Conservation (phyloP, 352 stramenopile genomes). For the Salisapilia sapeloensis region DNA sequence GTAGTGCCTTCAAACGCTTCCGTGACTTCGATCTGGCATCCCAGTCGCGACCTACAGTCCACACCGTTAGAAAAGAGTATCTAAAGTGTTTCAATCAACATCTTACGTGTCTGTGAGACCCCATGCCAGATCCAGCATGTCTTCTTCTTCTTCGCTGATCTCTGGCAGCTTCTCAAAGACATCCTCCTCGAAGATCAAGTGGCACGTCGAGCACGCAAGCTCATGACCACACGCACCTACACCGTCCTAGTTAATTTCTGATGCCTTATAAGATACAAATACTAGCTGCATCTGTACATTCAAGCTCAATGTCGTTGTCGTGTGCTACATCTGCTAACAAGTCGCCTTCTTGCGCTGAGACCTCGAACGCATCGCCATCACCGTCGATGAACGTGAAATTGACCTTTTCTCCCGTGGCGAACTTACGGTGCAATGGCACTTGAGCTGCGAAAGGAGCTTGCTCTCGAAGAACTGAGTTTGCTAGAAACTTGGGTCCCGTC, state of each 20-base stretch:
- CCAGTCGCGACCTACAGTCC: constrained; percentile 41
- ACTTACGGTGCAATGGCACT: constrained; percentile 13
- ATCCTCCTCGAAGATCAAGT: constrained; percentile 84
- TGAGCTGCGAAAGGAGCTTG: too few species aligned
- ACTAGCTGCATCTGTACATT: constrained; percentile 16
- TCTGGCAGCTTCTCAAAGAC: constrained; percentile 77
- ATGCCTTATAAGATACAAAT: background rate
- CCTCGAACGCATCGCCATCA: constrained; percentile 46
- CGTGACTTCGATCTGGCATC: constrained; percentile 84
- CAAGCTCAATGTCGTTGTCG: constrained; percentile 88
- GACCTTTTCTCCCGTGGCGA: constrained; percentile 26
- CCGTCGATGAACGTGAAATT: constrained; percentile 69
- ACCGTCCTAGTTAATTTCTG: background rate
- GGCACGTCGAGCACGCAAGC: constrained; percentile 88
- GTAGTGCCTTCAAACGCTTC: constrained; percentile 75
- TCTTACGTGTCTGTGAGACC: constrained; percentile 86
- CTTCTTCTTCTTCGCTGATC: constrained; percentile 87
- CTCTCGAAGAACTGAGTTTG: too few species aligned
- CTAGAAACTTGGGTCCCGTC: too few species aligned
- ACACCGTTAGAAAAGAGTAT: background rate
- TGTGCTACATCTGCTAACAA: constrained; percentile 83
- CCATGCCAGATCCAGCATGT: constrained; percentile 92
- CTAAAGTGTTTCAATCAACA: too few species aligned
- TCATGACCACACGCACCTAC: constrained; percentile 84
- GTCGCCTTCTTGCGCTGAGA: constrained; percentile 58